Evolutionary conservation across 78 protist species (phyloP).

Genomic region (Bodo saltans): DNA sequence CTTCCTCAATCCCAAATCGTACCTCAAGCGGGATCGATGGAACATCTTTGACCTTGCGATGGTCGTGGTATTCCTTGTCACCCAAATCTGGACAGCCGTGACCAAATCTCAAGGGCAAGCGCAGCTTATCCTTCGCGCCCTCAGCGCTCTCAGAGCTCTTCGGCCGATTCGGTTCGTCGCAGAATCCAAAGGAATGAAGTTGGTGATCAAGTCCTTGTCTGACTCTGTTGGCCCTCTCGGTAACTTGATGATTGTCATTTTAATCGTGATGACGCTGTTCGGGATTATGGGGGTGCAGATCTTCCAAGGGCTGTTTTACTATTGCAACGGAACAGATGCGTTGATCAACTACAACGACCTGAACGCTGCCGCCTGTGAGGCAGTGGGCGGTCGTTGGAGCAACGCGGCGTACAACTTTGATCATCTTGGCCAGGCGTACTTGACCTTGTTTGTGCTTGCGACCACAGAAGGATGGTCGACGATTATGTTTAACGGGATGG

Average conservation of each 20-base stretch:
- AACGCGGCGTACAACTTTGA: not conserved
- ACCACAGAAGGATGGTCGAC: not conserved
- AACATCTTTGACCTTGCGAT: conserved; percentile 14
- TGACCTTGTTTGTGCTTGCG: not conserved
- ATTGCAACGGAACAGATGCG: conserved; percentile 2
- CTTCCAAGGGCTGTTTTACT: conserved; percentile 19
- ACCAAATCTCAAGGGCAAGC: not conserved
- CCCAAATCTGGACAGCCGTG: no score
- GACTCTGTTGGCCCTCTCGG: not conserved
- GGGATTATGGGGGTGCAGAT: conserved; percentile 39
- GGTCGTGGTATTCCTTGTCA: no score
- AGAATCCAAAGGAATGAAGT: conserved; percentile 11
- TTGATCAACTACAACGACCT: not conserved
- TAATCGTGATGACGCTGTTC: conserved; percentile 14
- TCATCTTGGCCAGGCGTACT: not conserved
- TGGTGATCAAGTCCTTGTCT: not conserved
- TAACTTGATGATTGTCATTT: not conserved
- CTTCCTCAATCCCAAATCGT: not conserved
- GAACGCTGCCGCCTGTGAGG: not conserved
- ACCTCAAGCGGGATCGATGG: conserved; percentile 25
- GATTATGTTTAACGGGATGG: not conserved
- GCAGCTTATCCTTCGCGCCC: not conserved
- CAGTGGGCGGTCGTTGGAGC: not conserved
- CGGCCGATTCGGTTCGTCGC: conserved; percentile 60
- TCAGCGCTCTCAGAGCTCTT: conserved; percentile 38